Evolutionary conservation across 495 filamentous ascomycete genomes (phyloP).

Genomic region (Hyphodiscus hymeniophilus): DNA sequence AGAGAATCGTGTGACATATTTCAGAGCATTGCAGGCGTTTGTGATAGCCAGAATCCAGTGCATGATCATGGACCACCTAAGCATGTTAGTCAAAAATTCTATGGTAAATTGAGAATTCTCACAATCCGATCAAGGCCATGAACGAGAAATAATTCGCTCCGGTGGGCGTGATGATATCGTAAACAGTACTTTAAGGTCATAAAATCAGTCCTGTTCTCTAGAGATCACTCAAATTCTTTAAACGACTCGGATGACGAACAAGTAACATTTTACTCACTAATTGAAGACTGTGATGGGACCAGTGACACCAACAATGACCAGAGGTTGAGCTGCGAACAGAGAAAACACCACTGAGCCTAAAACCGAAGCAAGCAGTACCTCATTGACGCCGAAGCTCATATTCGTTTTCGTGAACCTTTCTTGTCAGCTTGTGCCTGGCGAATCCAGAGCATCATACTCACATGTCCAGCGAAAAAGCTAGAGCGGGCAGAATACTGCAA

Average conservation of each 20-base stretch:
- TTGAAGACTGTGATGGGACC: conserved; percentile 85
- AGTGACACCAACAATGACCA: conserved; percentile 87
- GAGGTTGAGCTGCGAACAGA: conserved; percentile 65
- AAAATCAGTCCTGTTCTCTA: no score
- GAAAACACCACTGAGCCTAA: conserved; percentile 71
- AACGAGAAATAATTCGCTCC: conserved; percentile 72
- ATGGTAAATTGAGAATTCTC: not conserved
- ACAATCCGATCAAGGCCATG: conserved; percentile 77
- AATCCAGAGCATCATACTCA: conserved; percentile 26
- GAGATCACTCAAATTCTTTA: no score
- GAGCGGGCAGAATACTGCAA: conserved; percentile 64
- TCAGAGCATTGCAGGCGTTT: conserved; percentile 71
- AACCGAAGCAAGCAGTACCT: conserved; percentile 72
- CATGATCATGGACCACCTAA: conserved; percentile 64
- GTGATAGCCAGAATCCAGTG: conserved; percentile 73
- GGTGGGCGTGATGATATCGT: conserved; percentile 65
- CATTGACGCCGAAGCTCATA: conserved; percentile 76
- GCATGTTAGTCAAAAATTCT: conserved; percentile 25
- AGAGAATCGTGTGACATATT: conserved; percentile 76
- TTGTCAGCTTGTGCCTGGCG: not conserved
- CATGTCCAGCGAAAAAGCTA: conserved; percentile 84
- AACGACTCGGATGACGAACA: no score
- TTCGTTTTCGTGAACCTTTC: conserved; percentile 55
- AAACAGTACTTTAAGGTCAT: conserved; percentile 69
- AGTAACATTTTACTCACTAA: conserved; percentile 38